Percentiles rank a stretch among this genome's conserved stretches.
phyloP scores from a whole-genome alignment of 2,329 filamentous ascomycete species.

The Tolypocladium capitatum region DNA sequence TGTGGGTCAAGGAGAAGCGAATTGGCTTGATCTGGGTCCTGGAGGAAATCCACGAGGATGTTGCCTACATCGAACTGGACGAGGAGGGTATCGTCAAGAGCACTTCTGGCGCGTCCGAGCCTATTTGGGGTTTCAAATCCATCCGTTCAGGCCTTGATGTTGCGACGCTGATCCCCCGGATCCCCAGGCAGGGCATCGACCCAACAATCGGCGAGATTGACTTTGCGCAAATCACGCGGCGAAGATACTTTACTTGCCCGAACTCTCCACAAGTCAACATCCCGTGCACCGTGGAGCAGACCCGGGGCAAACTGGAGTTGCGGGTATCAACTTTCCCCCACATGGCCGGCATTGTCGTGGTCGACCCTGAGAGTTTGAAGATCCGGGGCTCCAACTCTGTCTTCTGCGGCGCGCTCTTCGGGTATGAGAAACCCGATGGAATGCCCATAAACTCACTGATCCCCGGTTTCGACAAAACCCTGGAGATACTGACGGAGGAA shows the following conservation, averaged over 20 bases:
- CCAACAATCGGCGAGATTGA: slow-evolving; percentile 61
- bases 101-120: slow-evolving; percentile 60
- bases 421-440: slow-evolving; percentile 72
- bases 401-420: slow-evolving; percentile 86
- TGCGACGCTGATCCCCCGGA: slow-evolving; percentile 63
- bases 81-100: slow-evolving; percentile 61
- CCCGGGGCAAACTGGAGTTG: slow-evolving; percentile 56
- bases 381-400: slow-evolving; percentile 92
- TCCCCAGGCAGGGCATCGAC: slow-evolving; percentile 64
- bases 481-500: slow-evolving; percentile 72
- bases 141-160: slow-evolving; percentile 59
- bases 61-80: slow-evolving; percentile 64
- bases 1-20: slow-evolving; percentile 98
- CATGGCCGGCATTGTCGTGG: slow-evolving; percentile 90
- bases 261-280: slow-evolving; percentile 68
- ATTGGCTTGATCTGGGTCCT: slow-evolving; percentile 93
- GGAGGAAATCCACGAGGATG: slow-evolving; percentile 93
- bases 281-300: slow-evolving; percentile 67
- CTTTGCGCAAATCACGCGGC: slow-evolving; percentile 57
- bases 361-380: slow-evolving; percentile 63
- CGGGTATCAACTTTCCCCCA: slow-evolving; percentile 90
- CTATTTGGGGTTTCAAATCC: slow-evolving; percentile 71
- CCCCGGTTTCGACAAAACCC: slow-evolving; percentile 72
- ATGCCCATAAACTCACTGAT: slow-evolving; percentile 68
- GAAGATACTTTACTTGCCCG: slow-evolving; percentile 73